Evolutionary conservation across 306 rosid species (phyloP).

Genomic region (Mucuna pruriens): DNA sequence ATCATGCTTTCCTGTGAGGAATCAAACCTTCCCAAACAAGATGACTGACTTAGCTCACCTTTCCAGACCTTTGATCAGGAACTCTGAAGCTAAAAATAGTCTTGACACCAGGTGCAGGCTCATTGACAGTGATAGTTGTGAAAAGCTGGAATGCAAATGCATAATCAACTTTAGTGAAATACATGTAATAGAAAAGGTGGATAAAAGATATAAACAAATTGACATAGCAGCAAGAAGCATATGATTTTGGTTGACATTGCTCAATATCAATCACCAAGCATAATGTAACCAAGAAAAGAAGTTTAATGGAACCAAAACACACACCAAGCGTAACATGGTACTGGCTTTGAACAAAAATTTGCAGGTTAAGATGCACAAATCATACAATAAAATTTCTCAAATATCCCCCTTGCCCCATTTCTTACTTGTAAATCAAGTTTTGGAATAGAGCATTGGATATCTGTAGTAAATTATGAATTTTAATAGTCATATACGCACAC

Average conservation of each 20-base stretch:
- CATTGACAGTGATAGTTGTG: conserved; percentile 72
- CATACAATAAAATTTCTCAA: neutral
- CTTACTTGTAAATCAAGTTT: neutral
- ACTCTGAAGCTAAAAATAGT: conserved; percentile 72
- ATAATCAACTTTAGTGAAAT: conserved; percentile 14
- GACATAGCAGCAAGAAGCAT: neutral
- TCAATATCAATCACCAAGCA: neutral
- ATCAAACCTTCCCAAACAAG: neutral
- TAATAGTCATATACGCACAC: neutral
- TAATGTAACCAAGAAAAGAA: too few species aligned
- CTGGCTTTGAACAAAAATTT: neutral
- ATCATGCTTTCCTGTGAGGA: neutral
- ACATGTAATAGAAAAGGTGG: neutral
- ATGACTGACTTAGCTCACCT: conserved; percentile 54
- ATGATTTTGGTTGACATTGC: neutral
- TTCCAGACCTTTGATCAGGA: conserved; percentile 94
- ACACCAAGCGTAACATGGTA: neutral
- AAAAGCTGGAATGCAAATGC: conserved; percentile 56
- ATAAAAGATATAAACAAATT: conserved; percentile 1
- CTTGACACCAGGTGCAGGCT: conserved; percentile 86
- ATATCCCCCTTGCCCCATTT: neutral
- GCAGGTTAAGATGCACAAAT: neutral
- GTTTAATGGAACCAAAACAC: too few species aligned
- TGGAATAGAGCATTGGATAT: neutral
- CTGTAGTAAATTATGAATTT: neutral